phyloP scores from a whole-genome alignment of 345 rosid genomes.

The Barbarea vulgaris region DNA sequence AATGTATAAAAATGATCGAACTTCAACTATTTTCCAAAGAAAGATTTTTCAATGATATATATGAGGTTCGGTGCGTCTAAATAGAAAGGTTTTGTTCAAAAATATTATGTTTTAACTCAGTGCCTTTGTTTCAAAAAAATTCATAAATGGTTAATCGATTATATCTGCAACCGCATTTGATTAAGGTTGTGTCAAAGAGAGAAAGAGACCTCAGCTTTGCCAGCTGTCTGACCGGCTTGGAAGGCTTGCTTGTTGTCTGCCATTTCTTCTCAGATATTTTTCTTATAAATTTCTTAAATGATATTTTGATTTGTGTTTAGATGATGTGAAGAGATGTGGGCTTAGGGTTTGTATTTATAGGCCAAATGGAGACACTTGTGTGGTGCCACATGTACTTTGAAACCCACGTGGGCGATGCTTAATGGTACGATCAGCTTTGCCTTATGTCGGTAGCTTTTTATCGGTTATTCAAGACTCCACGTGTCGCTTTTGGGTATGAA shows the following conservation, averaged over 20 bases:
- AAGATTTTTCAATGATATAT: too few relatives aligned
- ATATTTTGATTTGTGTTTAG: background rate
- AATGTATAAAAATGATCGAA: background rate
- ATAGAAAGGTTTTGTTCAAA: too few relatives aligned
- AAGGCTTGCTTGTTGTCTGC: slow-evolving; percentile 52
- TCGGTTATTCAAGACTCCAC: background rate
- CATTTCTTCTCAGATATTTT: slow-evolving; percentile 17
- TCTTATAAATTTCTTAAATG: background rate
- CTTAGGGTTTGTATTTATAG: slow-evolving; percentile 15
- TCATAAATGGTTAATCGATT: too few relatives aligned
- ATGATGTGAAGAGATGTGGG: background rate
- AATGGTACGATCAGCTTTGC: slow-evolving; percentile 24
- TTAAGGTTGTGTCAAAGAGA: background rate
- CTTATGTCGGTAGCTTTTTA: slow-evolving; percentile 39
- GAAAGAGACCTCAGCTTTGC: slow-evolving; percentile 52
- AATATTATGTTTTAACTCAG: too few relatives aligned
- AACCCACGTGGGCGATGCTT: slow-evolving; percentile 19
- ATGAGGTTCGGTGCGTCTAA: too few relatives aligned
- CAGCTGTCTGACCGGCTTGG: slow-evolving; percentile 60
- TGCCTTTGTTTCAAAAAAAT: background rate
- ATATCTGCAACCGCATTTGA: background rate
- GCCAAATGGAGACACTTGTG: background rate
- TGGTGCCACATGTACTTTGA: slow-evolving; percentile 4
- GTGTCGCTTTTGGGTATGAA: background rate
- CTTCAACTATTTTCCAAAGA: background rate